phyloP scores from a whole-genome alignment of 306 rosid genomes.

The Cicer bijugum region DNA sequence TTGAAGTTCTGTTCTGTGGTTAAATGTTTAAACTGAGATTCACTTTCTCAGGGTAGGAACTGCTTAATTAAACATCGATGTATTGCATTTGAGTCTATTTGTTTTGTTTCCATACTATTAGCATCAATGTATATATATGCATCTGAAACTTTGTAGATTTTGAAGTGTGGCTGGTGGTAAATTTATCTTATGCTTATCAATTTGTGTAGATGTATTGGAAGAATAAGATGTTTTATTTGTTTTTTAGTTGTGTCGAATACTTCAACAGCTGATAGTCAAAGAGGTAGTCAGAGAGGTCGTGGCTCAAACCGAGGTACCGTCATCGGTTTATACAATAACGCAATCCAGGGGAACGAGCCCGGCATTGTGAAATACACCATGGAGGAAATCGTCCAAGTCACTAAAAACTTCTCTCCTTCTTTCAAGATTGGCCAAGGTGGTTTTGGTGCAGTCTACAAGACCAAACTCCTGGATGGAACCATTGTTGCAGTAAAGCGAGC shows the following conservation, averaged over 20 bases:
- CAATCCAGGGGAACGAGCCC: slow-evolving; percentile 58
- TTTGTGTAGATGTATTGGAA: slow-evolving; percentile 22
- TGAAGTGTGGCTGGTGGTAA: slow-evolving; percentile 1
- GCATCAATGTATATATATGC: background rate
- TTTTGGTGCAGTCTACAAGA: slow-evolving; percentile 87
- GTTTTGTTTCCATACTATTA: background rate
- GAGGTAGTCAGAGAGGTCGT: slow-evolving; percentile 56
- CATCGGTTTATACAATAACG: slow-evolving; percentile 45
- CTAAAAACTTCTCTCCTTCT: slow-evolving; percentile 82
- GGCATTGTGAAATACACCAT: slow-evolving; percentile 63
- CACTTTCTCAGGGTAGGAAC: slow-evolving; percentile 4
- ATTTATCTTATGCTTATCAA: slow-evolving; percentile 32
- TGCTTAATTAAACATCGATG: slow-evolving; percentile 8
- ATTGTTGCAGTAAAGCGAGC: slow-evolving; percentile 89
- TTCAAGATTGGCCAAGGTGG: slow-evolving; percentile 96
- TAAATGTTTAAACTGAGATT: background rate
- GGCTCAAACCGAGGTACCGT: slow-evolving; percentile 51
- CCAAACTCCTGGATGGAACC: slow-evolving; percentile 72
- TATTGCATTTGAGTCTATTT: slow-evolving; percentile 25
- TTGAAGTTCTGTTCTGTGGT: background rate
- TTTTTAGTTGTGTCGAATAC: slow-evolving; percentile 56
- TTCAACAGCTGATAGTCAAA: slow-evolving; percentile 56
- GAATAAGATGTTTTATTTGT: slow-evolving; percentile 39
- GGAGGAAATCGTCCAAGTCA: slow-evolving; percentile 72
- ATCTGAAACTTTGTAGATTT: background rate